Percentiles rank a stretch among this genome's conserved stretches.
Evolutionary conservation across 2,329 filamentous ascomycete species (phyloP).

Genomic region (Fusarium odoratissimum): DNA sequence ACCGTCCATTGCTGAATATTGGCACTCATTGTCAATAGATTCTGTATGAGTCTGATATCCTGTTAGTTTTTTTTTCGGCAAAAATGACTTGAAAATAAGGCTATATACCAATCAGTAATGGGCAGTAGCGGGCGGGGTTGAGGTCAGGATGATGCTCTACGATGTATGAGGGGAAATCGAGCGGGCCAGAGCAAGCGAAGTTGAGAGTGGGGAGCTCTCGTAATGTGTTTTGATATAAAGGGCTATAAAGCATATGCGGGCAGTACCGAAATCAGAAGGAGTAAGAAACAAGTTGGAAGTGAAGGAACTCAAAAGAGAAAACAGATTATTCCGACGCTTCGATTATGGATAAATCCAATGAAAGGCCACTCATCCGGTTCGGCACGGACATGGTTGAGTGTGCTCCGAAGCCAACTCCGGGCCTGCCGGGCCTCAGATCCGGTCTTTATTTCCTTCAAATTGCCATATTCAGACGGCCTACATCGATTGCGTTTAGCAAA

Average conservation of each 20-base stretch:
- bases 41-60: neutral
- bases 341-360: conserved; percentile 15
- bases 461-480: neutral
- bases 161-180: conserved; percentile 27
- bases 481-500: neutral
- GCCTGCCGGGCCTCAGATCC: conserved; percentile 41
- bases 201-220: conserved; percentile 10
- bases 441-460: conserved; percentile 10
- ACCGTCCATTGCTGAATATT: conserved; percentile 63
- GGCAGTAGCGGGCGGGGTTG: conserved; percentile 23
- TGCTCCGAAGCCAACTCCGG: conserved; percentile 28
- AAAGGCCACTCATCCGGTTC: conserved; percentile 13
- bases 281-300: neutral
- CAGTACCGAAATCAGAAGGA: neutral
- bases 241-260: neutral
- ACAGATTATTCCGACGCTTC: neutral
- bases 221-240: neutral
- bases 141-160: conserved; percentile 22
- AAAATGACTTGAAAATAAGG: neutral
- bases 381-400: conserved; percentile 18
- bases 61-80: neutral
- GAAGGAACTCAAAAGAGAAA: neutral
- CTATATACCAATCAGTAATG: neutral
- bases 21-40: conserved; percentile 46
- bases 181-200: conserved; percentile 12